A percentile compares a stretch with the other conserved stretches of the same genome.
phyloP scores from a whole-genome alignment of 164 flowering plant species.

The Chimonanthus salicifolius region DNA sequence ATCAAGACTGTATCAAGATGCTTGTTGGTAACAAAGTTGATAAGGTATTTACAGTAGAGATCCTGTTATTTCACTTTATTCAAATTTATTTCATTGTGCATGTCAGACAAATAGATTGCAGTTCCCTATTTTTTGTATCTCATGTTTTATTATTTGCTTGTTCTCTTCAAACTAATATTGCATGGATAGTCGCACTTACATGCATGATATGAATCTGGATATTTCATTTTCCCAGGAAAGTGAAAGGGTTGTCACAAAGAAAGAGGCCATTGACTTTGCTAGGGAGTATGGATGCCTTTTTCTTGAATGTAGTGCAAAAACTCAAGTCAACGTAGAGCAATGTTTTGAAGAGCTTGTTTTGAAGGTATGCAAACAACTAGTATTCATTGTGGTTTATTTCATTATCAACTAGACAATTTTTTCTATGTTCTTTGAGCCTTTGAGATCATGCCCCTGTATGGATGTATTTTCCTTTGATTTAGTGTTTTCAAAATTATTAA shows the following conservation, averaged over 20 bases:
- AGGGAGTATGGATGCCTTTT: conserved; percentile 76
- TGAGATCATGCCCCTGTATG: neutral
- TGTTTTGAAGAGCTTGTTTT: conserved; percentile 82
- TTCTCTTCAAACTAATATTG: neutral
- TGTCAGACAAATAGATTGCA: neutral
- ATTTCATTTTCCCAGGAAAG: conserved; percentile 44
- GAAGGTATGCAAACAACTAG: conserved; percentile 33
- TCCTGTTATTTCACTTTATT: neutral
- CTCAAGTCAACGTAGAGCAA: conserved; percentile 69
- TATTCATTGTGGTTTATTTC: neutral
- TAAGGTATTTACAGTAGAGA: conserved; percentile 38
- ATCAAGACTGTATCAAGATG: conserved; percentile 89
- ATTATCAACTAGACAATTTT: neutral
- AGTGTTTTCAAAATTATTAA: neutral
- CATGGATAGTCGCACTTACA: neutral
- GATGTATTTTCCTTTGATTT: neutral
- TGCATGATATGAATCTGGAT: neutral
- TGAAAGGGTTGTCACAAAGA: conserved; percentile 69
- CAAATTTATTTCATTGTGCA: neutral
- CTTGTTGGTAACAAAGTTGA: conserved; percentile 89
- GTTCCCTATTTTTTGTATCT: neutral
- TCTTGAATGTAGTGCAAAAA: conserved; percentile 82
- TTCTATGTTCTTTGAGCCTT: neutral
- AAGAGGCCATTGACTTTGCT: conserved; percentile 79
- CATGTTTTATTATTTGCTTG: neutral